These are phyloP conservation scores for Cladophialophora immunda DNA, from an alignment of 2,329 filamentous ascomycete species.

Conservation along the genomic window DNA sequence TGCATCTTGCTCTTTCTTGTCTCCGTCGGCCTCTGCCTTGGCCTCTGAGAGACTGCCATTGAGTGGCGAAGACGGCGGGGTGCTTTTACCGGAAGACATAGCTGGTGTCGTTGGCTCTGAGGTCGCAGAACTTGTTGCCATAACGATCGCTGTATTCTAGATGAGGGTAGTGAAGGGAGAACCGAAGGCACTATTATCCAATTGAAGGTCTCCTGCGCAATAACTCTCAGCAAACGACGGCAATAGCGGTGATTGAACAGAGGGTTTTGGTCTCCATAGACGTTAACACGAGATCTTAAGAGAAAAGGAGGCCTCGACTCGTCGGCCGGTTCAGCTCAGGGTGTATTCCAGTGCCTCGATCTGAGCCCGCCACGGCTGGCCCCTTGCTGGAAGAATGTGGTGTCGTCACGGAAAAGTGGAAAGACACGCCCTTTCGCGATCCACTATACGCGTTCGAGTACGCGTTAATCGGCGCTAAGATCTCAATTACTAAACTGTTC, in stretches of 20 bases:
- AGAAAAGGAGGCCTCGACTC: neutral
- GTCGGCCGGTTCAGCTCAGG: neutral
- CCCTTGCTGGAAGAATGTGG: conserved; percentile 12
- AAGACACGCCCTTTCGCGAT: conserved; percentile 18
- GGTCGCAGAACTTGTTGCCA: conserved; percentile 23
- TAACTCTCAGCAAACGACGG: conserved; percentile 17
- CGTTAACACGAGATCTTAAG: neutral
- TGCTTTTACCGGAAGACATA: conserved; percentile 31
- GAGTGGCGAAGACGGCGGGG: conserved; percentile 29
- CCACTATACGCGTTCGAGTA: conserved; percentile 5
- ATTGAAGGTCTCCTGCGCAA: neutral
- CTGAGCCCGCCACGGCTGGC: neutral
- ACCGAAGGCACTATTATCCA: neutral
- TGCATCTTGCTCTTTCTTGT: conserved; percentile 18
- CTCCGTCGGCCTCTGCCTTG: conserved; percentile 6
- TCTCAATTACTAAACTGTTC: neutral
- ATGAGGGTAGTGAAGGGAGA: neutral
- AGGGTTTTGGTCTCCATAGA: neutral
- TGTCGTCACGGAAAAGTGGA: conserved; percentile 22
- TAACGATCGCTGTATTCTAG: conserved; percentile 6
- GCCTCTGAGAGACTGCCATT: conserved; percentile 10
- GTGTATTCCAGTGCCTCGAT: neutral
- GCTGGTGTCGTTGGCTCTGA: conserved; percentile 23
- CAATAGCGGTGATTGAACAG: conserved; percentile 7
- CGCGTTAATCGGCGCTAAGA: conserved; percentile 22